Base-by-base conservation (phyloP, 768 basidiomycete genomes). In the Tricholoma bakamatsutake region DNA sequence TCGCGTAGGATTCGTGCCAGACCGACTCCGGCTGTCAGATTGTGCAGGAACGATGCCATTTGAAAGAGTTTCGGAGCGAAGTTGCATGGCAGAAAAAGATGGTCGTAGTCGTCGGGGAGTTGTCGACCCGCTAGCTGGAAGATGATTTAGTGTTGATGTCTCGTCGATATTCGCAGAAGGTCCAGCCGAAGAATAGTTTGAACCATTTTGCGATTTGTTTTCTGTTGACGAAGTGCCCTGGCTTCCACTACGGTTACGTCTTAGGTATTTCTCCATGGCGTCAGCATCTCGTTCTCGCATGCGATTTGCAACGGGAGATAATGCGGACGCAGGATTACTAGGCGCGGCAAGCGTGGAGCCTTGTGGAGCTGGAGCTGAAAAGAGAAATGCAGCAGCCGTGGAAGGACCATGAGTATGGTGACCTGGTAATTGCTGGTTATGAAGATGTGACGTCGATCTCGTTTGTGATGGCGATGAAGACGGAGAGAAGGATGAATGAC, bases 201-300 rank as follows among this genome's bases (percentile, higher is more conserved):
- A 76, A 21, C 80, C 82, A 65, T 80, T 82, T 64, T 83, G 81
- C 6, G 86, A 87, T 66, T 74, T 82, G 59, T 78, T 82, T 62
- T 90, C 87, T 12, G 87, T 87, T 1, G 87, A 88, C 17, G 85
- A 77, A 24, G 84, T 85, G 43, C 82, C 84, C 54, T 78, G 83
- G 63, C 89, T 90, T 50, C 88, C 90, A 65, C 90, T 93, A 55
- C 91, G 81, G 73, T 88, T 89, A 55, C 91, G 81, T 58, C 81
- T 77, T 67, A 90, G 76, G 66, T 91, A 93, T 64, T 91, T 89
- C 67, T 91, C 90, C 77, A 88, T 90, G 35, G 91, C 92, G 66
- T 87, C 88, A 17, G 90, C 90, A 66, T 93, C 91, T 55, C 84
- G 79, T 70, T 91, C 87, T 61, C 85, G 82, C 78, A 93, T 85